Conservation (phyloP, 106 monocot genomes). For the Acorus gramineus region DNA sequence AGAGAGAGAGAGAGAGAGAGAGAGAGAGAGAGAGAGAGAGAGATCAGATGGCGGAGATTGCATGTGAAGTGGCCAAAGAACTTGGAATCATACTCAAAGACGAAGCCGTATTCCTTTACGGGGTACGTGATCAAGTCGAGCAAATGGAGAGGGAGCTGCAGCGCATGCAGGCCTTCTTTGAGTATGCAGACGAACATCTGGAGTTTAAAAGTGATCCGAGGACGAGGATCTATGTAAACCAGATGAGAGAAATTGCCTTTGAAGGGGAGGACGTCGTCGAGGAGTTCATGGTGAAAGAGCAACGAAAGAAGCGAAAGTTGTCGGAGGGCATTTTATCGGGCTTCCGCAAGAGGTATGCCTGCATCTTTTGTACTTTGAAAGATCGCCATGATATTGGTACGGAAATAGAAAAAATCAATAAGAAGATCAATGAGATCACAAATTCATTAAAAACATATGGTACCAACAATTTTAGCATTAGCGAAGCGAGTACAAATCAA, state of each 20-base stretch:
- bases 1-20: no score
- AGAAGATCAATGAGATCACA: not conserved
- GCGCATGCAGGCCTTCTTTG: conserved; percentile 25
- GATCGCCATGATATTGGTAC: not conserved
- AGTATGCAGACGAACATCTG: conserved; percentile 10
- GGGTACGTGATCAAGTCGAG: conserved; percentile 8
- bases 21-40: no score
- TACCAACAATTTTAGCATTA: no score
- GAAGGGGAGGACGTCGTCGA: conserved; percentile 29
- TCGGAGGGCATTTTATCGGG: not conserved
- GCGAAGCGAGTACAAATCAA: no score
- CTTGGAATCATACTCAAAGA: no score
- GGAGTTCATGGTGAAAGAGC: conserved; percentile 2
- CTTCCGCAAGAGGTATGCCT: conserved; percentile 2
- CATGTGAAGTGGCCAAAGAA: no score
- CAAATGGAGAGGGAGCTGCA: conserved; percentile 16
- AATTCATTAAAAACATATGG: no score
- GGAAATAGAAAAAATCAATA: conserved; percentile 8
- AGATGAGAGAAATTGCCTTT: conserved; percentile 20
- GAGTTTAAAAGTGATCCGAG: conserved; percentile 8
- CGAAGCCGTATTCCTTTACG: conserved; percentile 2
- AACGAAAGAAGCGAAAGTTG: not conserved
- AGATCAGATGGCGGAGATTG: no score
- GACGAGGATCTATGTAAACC: conserved; percentile 16
- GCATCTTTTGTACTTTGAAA: not conserved